Evolutionary conservation across 192 early-diverging fungal genomes (phyloP).

Genomic region (Backusella mclennaniae): DNA sequence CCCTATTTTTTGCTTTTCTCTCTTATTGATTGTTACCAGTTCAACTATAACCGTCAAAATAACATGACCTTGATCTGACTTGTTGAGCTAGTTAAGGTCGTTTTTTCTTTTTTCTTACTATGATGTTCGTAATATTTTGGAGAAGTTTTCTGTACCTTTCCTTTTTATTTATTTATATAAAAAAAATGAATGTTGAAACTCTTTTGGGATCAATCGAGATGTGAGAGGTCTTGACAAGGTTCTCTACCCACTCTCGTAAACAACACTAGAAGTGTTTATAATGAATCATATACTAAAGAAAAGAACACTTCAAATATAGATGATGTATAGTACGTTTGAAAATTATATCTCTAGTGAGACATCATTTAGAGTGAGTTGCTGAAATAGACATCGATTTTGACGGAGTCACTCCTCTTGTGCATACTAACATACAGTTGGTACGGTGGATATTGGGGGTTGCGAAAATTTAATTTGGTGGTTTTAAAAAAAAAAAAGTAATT

Average conservation of each 20-base stretch:
- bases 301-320: background rate
- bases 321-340: background rate
- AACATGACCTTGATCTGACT: background rate
- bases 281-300: no score
- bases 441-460: no score
- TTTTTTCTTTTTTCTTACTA: background rate
- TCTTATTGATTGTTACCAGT: background rate
- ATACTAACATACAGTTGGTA: no score
- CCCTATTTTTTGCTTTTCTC: background rate
- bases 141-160: background rate
- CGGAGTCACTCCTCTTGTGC: no score
- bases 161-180: background rate
- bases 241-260: background rate
- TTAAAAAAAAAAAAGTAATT: no score
- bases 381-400: no score
- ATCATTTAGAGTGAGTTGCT: background rate
- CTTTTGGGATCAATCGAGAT: background rate
- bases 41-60: background rate
- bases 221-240: background rate
- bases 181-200: background rate
- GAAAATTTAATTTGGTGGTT: no score
- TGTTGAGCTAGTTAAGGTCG: background rate
- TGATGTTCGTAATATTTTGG: background rate
- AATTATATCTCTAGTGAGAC: background rate
- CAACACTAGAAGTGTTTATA: background rate